These are phyloP conservation scores for Arabis alpina DNA, from an alignment of 345 rosid species.

Conservation along the genomic window DNA sequence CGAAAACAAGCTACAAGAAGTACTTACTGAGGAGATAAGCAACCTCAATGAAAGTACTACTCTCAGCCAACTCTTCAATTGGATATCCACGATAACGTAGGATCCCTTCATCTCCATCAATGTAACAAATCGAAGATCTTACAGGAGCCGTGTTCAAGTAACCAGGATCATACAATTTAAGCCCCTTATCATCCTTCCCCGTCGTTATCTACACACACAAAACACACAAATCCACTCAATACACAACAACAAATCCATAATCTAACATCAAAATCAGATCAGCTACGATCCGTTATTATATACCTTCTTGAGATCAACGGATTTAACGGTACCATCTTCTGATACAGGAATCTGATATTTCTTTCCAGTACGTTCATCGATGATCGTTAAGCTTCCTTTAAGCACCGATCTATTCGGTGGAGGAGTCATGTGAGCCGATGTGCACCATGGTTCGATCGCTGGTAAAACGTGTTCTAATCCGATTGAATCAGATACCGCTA, in stretches of 20 bases:
- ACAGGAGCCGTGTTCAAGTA: conserved; percentile 95
- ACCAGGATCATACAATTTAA: conserved; percentile 90
- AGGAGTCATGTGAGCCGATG: conserved; percentile 51
- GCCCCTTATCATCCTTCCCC: conserved; percentile 79
- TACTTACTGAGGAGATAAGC: conserved; percentile 44
- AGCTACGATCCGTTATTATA: not conserved
- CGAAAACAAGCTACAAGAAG: not conserved
- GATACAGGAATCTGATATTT: conserved; percentile 66
- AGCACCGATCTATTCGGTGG: conserved; percentile 60
- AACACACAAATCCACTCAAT: conserved; percentile 4
- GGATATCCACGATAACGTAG: conserved; percentile 39
- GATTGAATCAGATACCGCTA: conserved; percentile 45
- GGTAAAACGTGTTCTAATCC: conserved; percentile 23
- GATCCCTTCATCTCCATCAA: conserved; percentile 88
- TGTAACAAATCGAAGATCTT: conserved; percentile 81
- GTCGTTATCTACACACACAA: conserved; percentile 60
- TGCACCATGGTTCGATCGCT: conserved; percentile 54
- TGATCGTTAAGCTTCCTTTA: conserved; percentile 59
- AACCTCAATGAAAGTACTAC: conserved; percentile 36
- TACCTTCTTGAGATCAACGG: conserved; percentile 89
- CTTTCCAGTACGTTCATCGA: conserved; percentile 83
- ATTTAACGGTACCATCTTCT: conserved; percentile 69
- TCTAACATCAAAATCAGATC: not conserved
- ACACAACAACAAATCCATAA: not conserved
- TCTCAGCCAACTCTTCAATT: conserved; percentile 44